phyloP scores from a whole-genome alignment of 306 rosid species.

The Datisca glomerata region DNA sequence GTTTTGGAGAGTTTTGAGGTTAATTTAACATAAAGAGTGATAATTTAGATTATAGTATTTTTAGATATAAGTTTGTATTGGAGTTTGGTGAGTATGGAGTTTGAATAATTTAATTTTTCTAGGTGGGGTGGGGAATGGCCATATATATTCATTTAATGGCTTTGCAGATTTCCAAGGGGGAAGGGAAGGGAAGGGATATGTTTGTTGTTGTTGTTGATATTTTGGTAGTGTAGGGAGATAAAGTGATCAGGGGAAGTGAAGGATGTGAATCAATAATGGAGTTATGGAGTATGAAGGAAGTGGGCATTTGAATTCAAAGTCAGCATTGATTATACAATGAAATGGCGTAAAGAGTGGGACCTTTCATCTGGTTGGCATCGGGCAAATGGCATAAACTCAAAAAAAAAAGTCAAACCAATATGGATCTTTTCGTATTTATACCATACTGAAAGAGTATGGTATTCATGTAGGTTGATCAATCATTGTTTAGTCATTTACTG shows the following conservation, averaged over 20 bases:
- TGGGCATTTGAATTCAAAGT: slow-evolving; percentile 44
- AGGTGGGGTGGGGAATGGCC: slow-evolving; percentile 37
- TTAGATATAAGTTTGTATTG: slow-evolving; percentile 15
- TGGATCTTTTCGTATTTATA: no score
- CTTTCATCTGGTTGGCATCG: no score
- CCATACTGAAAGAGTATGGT: no score
- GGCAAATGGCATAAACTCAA: no score
- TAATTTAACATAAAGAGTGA: slow-evolving; percentile 38
- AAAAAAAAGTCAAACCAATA: no score
- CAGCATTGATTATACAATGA: slow-evolving; percentile 33
- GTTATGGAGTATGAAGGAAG: slow-evolving; percentile 40
- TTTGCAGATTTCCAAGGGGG: slow-evolving; percentile 75
- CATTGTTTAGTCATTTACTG: no score
- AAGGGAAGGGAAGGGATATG: no score
- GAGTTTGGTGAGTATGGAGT: slow-evolving; percentile 48
- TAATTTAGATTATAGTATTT: slow-evolving; percentile 44
- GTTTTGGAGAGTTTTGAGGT: slow-evolving; percentile 41
- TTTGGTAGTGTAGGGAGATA: no score
- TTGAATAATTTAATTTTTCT: slow-evolving; percentile 20
- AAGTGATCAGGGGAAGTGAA: slow-evolving; percentile 11
- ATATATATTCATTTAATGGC: slow-evolving; percentile 71
- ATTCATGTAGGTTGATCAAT: no score
- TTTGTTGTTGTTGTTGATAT: no score
- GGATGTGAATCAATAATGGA: slow-evolving; percentile 26
- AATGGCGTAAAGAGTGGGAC: slow-evolving; percentile 43